phyloP scores from a whole-genome alignment of 176 grass and related monocot species.

The Rhynchospora breviuscula region DNA sequence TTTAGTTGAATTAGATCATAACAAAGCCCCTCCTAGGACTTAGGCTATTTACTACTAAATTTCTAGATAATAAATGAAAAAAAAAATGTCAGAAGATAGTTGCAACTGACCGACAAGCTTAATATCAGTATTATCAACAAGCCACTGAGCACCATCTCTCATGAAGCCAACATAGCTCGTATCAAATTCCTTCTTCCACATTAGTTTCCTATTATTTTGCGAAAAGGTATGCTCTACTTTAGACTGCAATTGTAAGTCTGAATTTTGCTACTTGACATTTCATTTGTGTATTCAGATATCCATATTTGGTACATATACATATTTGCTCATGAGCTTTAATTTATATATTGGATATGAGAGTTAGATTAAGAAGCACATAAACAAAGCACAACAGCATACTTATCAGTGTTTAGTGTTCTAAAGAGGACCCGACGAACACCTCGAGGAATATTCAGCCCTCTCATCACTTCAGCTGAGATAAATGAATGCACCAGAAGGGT shows the following conservation, averaged over 20 bases:
- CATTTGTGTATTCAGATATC: background rate
- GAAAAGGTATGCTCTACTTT: background rate
- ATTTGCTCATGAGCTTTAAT: no score
- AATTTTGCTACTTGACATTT: background rate
- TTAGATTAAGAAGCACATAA: background rate
- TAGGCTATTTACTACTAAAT: background rate
- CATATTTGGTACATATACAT: background rate
- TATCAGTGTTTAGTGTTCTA: constrained; percentile 67
- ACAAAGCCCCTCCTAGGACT: background rate
- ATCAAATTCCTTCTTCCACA: constrained; percentile 85
- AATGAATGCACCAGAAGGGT: background rate
- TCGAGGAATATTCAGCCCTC: constrained; percentile 52
- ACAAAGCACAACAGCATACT: constrained; percentile 25
- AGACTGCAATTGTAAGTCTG: background rate
- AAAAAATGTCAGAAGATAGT: background rate
- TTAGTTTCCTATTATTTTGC: constrained; percentile 43
- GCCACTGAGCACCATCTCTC: constrained; percentile 79
- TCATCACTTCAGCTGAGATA: constrained; percentile 48
- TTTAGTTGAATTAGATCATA: background rate
- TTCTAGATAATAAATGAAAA: background rate
- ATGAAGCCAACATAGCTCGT: constrained; percentile 78
- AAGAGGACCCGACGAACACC: constrained; percentile 77
- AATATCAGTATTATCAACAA: constrained; percentile 74
- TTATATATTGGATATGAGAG: background rate
- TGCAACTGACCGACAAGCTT: constrained; percentile 72